Evolutionary conservation across 768 basidiomycete species (phyloP).

Genomic region (Pluteus cervinus): DNA sequence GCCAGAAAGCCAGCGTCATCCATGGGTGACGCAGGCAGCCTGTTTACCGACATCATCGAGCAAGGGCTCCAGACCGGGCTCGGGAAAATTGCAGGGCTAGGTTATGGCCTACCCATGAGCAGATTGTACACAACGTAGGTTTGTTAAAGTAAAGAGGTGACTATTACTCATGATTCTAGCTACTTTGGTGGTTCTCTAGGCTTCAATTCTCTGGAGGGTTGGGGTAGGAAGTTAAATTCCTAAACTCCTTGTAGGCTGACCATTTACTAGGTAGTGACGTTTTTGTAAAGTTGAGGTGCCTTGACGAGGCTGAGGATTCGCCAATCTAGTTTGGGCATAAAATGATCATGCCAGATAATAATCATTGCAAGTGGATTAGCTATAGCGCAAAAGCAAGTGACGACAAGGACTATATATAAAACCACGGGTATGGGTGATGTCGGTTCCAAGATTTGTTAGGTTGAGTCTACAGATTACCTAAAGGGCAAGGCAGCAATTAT

Average conservation of each 20-base stretch:
- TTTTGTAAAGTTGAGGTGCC: slow-evolving; percentile 41
- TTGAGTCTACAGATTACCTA: too few species aligned
- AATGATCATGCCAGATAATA: slow-evolving; percentile 13
- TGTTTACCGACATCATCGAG: slow-evolving; percentile 75
- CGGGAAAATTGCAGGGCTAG: slow-evolving; percentile 87
- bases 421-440: slow-evolving; percentile 10
- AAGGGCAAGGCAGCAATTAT: slow-evolving; percentile 18
- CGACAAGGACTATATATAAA: too few species aligned
- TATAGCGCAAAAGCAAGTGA: slow-evolving; percentile 12
- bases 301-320: slow-evolving; percentile 43
- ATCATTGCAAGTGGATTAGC: too few species aligned
- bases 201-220: slow-evolving; percentile 75
- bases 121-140: slow-evolving; percentile 58
- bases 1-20: slow-evolving; percentile 58
- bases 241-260: slow-evolving; percentile 5
- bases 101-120: slow-evolving; percentile 84
- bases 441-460: too few species aligned
- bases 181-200: slow-evolving; percentile 88
- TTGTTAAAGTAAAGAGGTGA: not conserved
- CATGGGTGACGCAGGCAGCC: slow-evolving; percentile 39
- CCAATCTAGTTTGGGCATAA: slow-evolving; percentile 13
- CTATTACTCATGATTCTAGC: slow-evolving; percentile 22
- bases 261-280: slow-evolving; percentile 37
- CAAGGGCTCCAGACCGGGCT: slow-evolving; percentile 75
- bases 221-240: slow-evolving; percentile 46